Percentiles rank a stretch among this genome's conserved stretches.
Conservation (phyloP, 2,329 filamentous ascomycete genomes). For the Xylaria polymorpha region DNA sequence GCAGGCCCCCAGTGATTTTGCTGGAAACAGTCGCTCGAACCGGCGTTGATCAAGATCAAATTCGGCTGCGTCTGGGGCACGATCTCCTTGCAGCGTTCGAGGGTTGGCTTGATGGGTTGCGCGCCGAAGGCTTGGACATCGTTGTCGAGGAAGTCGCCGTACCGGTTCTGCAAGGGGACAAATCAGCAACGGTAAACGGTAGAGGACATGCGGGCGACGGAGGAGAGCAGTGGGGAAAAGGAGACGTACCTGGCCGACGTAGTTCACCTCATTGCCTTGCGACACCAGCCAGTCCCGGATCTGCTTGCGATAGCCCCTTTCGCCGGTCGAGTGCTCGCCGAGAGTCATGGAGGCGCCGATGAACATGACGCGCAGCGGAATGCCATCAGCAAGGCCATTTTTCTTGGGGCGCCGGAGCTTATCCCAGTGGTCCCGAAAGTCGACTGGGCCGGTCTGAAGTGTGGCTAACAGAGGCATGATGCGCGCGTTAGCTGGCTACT, state of each 20-base stretch:
- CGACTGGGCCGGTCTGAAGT: slow-evolving; percentile 42
- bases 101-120: slow-evolving; percentile 47
- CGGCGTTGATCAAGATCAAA: slow-evolving; percentile 47
- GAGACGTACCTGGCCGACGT: slow-evolving; percentile 43
- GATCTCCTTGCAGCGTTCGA: slow-evolving; percentile 45
- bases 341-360: slow-evolving; percentile 48
- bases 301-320: slow-evolving; percentile 46
- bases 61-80: slow-evolving; percentile 48
- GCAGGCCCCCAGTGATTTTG: slow-evolving; percentile 44
- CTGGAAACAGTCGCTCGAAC: slow-evolving; percentile 48
- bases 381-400: slow-evolving; percentile 42
- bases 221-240: no score
- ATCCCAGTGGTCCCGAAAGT: slow-evolving; percentile 45
- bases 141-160: slow-evolving; percentile 48
- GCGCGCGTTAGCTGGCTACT: slow-evolving; percentile 19
- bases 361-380: slow-evolving; percentile 47
- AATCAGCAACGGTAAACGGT: slow-evolving; percentile 29
- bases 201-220: not conserved
- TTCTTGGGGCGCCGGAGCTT: slow-evolving; percentile 40
- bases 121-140: slow-evolving; percentile 49
- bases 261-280: slow-evolving; percentile 46
- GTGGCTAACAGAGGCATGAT: slow-evolving; percentile 27
- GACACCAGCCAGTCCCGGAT: slow-evolving; percentile 46
- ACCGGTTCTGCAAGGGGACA: slow-evolving; percentile 42
- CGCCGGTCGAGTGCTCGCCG: slow-evolving; percentile 47